Conservation (phyloP, 495 filamentous ascomycete genomes). For the Pyronema domesticum region DNA sequence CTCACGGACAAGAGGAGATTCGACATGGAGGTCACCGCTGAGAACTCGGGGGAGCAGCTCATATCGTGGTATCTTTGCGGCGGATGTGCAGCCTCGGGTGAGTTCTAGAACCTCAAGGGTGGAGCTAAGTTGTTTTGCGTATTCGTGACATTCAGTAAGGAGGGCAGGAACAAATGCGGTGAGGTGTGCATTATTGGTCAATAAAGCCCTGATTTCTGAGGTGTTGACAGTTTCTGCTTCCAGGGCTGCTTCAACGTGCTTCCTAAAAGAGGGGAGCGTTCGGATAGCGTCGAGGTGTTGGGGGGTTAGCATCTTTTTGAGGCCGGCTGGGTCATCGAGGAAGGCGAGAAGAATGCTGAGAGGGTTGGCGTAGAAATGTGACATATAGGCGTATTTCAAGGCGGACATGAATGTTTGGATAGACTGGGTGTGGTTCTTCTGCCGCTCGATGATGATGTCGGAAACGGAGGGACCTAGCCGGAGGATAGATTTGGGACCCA, state of each 20-base stretch:
- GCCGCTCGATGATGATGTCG: conserved; percentile 49
- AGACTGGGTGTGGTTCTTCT: conserved; percentile 71
- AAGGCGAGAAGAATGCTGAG: conserved; percentile 47
- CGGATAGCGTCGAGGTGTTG: conserved; percentile 59
- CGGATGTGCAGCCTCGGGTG: conserved; percentile 26
- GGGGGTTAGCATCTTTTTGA: conserved; percentile 30
- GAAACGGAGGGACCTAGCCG: conserved; percentile 52
- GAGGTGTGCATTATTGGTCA: conserved; percentile 37
- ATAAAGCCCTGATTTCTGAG: conserved; percentile 29
- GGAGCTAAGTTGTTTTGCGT: conserved; percentile 32
- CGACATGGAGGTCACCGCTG: conserved; percentile 34
- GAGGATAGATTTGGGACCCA: conserved; percentile 35
- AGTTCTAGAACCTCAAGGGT: conserved; percentile 32
- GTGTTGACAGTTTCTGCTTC: conserved; percentile 25
- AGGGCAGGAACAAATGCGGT: conserved; percentile 25
- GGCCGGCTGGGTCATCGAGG: conserved; percentile 15
- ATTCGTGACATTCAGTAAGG: conserved; percentile 25
- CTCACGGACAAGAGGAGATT: conserved; percentile 35
- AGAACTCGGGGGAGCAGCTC: conserved; percentile 40
- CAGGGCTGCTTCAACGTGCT: conserved; percentile 25
- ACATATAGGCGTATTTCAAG: conserved; percentile 90
- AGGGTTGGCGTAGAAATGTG: conserved; percentile 83
- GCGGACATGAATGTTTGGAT: conserved; percentile 63
- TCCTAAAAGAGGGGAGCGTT: conserved; percentile 62
- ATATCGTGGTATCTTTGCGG: conserved; percentile 29